Conservation (phyloP, 331 rosid species). For the Malus hybrid region DNA sequence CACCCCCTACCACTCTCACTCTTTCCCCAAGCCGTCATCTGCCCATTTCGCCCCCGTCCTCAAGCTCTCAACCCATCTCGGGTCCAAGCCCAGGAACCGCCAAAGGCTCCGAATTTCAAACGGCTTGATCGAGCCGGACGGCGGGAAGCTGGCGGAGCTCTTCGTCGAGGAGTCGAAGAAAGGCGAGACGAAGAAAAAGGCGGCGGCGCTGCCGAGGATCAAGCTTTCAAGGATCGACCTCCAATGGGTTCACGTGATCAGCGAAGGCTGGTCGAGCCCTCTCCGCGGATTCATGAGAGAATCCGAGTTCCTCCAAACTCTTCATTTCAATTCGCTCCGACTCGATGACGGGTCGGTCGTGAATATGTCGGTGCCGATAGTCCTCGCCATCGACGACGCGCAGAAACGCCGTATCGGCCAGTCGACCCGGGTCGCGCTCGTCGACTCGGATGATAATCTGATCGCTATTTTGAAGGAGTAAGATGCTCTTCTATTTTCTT, state of each 20-base stretch:
- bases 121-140: conserved; percentile 84
- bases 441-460: conserved; percentile 51
- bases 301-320: conserved; percentile 99
- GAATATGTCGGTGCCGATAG: conserved; percentile 95
- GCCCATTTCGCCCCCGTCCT: conserved; percentile 41
- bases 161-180: conserved; percentile 44
- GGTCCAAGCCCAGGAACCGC: conserved; percentile 2
- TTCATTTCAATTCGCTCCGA: conserved; percentile 92
- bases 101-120: conserved; percentile 45
- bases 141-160: conserved; percentile 83
- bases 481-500: conserved; percentile 1
- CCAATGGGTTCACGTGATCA: conserved; percentile 86
- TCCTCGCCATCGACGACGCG: conserved; percentile 77
- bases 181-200: conserved; percentile 53
- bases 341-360: conserved; percentile 67
- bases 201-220: conserved; percentile 54
- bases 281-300: conserved; percentile 88
- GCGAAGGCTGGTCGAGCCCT: conserved; percentile 99
- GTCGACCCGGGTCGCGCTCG: conserved; percentile 64
- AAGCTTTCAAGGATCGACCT: conserved; percentile 64
- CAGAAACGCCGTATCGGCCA: conserved; percentile 67
- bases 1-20: conserved; percentile 31
- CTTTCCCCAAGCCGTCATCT: conserved; percentile 20
- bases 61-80: conserved; percentile 21
- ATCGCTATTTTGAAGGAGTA: conserved; percentile 86